These are phyloP conservation scores for Ascoidea tarda DNA, from an alignment of 805 yeast genomes.

Conservation along the genomic window DNA sequence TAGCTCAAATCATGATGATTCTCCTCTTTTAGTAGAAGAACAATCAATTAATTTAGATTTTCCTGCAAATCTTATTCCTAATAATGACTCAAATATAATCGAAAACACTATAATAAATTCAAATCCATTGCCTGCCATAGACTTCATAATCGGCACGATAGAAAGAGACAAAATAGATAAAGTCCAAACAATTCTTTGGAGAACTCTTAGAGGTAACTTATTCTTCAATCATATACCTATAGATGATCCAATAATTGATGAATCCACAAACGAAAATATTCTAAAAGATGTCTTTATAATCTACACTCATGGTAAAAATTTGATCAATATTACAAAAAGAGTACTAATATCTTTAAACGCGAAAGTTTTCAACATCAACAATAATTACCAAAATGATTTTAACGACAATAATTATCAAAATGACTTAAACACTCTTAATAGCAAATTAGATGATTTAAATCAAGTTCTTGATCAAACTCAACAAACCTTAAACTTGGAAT, in stretches of 20 bases:
- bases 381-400: constrained; percentile 15
- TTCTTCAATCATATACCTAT: constrained; percentile 65
- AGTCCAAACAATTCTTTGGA: constrained; percentile 78
- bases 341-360: constrained; percentile 90
- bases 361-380: constrained; percentile 47
- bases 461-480: constrained; percentile 53
- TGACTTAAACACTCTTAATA: constrained; percentile 25
- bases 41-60: constrained; percentile 24
- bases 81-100: neutral
- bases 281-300: constrained; percentile 77
- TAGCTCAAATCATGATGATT: constrained; percentile 18
- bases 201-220: constrained; percentile 86
- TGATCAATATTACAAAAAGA: constrained; percentile 58
- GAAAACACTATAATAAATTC: constrained; percentile 12
- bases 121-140: constrained; percentile 16
- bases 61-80: constrained; percentile 1
- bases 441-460: constrained; percentile 37
- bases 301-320: constrained; percentile 78
- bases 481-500: constrained; percentile 60
- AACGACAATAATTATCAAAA: constrained; percentile 18
- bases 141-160: constrained; percentile 71
- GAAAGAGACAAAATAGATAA: constrained; percentile 53
- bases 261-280: constrained; percentile 37
- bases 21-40: constrained; percentile 22
- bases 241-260: constrained; percentile 52